Base-by-base conservation (phyloP, 345 rosid species). In the Heritiera fomes region DNA sequence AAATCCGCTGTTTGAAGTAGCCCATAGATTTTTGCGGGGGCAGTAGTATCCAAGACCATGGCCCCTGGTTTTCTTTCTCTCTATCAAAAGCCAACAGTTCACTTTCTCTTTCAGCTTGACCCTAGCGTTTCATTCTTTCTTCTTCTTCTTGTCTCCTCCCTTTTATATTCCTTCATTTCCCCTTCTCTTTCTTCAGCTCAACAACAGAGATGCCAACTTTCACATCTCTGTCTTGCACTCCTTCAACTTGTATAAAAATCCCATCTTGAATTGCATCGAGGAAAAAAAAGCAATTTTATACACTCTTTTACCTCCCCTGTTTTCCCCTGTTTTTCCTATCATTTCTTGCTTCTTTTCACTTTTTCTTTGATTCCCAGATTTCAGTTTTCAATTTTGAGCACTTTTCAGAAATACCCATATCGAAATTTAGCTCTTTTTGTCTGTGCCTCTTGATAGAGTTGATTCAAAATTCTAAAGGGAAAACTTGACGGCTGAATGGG, bases 11-110 rank as follows among this genome's bases (percentile, higher is more conserved):
- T 86, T 78, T 71, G 84, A 87, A 71, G 78, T 76, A 85, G 93
- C 96, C 92, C 96, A 91, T 77, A 73, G 76, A 38, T 73, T 73
- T 34, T 6, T 55, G 76, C 76, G 38, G 64, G 63, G 64, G 43
- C 13, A 53, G 15, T 46, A 90, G 83, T 82, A 79, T 80, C 30
- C 63, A 46, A 52, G 53, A 77, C 55, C 47, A 88, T 81, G 91
- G 96, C 96, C 92, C 96, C 93, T 89, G 96, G 96, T 91, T 90
- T 91, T 90, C 77, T 52, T 71, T 75, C 80, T 75, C 78, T 60
- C 77, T 43, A 72, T 59, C 75, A 20, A 55, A 84, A 78, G 81
- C 86, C 81, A 81, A 80, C 84, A 45, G 77, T 75, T 49, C 61
- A 4, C 12, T 75, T 73, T 72, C 71, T 79, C 78, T 74, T 75